These are phyloP conservation scores for Mycena sp. DNA, from an alignment of 1,284 basidiomycete genomes.

Conservation along the genomic window DNA sequence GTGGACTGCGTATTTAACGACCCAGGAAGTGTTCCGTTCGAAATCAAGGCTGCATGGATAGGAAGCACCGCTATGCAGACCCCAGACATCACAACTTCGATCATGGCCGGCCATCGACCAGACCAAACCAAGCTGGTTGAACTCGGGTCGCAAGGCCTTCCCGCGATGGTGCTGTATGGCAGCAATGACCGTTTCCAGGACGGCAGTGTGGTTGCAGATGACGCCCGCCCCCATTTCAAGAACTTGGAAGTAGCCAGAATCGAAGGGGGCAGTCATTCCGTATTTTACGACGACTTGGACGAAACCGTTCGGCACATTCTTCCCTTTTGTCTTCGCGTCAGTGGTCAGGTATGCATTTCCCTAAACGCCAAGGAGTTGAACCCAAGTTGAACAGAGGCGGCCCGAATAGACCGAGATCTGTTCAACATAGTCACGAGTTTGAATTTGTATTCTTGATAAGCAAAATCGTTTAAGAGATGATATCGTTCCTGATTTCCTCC, in stretches of 20 bases:
- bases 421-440: no score
- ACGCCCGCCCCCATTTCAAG: conserved; percentile 29
- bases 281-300: conserved; percentile 34
- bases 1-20: conserved; percentile 22
- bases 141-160: conserved; percentile 22
- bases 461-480: no score
- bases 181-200: conserved; percentile 24
- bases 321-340: conserved; percentile 20
- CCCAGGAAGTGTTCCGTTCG: conserved; percentile 21
- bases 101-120: conserved; percentile 14
- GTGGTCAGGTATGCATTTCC: no score
- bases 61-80: conserved; percentile 20
- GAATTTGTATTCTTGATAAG: no score
- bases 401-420: no score
- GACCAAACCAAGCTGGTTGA: conserved; percentile 22
- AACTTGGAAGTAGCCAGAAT: conserved; percentile 29
- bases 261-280: conserved; percentile 32
- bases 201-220: conserved; percentile 18
- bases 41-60: conserved; percentile 24
- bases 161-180: conserved; percentile 28
- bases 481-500: no score
- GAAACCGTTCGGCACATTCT: conserved; percentile 28
- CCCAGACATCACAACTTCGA: conserved; percentile 13
- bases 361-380: no score
- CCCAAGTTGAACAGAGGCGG: no score